phyloP scores from a whole-genome alignment of 176 grass and related monocot genomes.

The Guadua angustifolia region DNA sequence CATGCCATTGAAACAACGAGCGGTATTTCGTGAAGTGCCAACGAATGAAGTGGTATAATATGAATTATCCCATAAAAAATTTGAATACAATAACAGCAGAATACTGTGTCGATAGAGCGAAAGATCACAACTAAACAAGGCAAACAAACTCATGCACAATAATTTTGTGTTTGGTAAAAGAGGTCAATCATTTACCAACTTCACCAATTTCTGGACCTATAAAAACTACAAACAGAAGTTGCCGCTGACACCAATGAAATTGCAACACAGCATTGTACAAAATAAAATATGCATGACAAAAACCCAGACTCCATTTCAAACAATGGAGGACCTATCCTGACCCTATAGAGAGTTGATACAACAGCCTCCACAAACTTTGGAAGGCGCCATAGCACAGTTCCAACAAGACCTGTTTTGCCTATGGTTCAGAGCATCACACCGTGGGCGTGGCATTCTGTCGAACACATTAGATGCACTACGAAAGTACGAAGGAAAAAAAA shows the following conservation, averaged over 20 bases:
- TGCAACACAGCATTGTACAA: background rate
- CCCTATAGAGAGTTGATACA: background rate
- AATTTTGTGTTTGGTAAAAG: background rate
- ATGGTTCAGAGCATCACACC: background rate
- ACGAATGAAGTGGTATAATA: too few relatives aligned
- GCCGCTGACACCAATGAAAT: background rate
- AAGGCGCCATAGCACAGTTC: background rate
- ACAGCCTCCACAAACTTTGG: background rate
- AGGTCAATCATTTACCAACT: background rate
- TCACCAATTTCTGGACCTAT: background rate
- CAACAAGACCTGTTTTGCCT: background rate
- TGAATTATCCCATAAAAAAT: too few relatives aligned
- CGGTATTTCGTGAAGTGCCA: too few relatives aligned
- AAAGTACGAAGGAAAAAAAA: too few relatives aligned
- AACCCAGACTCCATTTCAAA: background rate
- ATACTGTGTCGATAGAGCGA: background rate
- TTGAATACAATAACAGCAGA: background rate
- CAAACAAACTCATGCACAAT: background rate
- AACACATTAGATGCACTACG: background rate
- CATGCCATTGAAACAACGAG: too few relatives aligned
- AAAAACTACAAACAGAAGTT: conserved; percentile 5
- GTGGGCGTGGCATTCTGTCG: background rate
- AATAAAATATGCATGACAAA: background rate
- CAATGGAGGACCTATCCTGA: background rate
- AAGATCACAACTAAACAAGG: background rate